These are phyloP conservation scores for Tephrocybe rancida DNA, from an alignment of 768 basidiomycete species.

Conservation along the genomic window DNA sequence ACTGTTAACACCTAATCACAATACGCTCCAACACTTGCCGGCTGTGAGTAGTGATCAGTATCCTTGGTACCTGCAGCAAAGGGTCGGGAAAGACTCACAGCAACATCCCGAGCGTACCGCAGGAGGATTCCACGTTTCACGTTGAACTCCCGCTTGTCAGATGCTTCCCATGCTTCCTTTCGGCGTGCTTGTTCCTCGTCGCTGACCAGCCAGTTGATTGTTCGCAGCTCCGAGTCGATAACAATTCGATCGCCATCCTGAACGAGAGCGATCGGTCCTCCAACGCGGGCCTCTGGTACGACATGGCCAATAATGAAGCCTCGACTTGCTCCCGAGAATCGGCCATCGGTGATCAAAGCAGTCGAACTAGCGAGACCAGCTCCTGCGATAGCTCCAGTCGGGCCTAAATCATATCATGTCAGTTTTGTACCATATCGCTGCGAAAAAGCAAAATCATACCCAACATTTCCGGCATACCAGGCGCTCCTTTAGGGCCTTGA, in stretches of 20 bases:
- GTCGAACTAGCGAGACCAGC: slow-evolving; percentile 80
- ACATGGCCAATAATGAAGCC: slow-evolving; percentile 61
- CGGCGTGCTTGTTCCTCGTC: slow-evolving; percentile 67
- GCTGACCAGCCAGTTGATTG: slow-evolving; percentile 74
- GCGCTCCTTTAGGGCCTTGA: slow-evolving; percentile 90
- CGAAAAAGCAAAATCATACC: slow-evolving; percentile 24
- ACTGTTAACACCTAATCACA: slow-evolving; percentile 52
- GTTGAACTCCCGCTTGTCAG: slow-evolving; percentile 62
- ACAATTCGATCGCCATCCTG: slow-evolving; percentile 79
- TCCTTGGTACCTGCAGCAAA: neutral
- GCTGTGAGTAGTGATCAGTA: slow-evolving; percentile 41
- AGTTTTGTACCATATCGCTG: neutral
- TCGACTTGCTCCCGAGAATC: slow-evolving; percentile 81
- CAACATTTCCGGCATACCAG: slow-evolving; percentile 85
- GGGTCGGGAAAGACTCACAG: slow-evolving; percentile 55
- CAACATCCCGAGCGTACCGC: slow-evolving; percentile 85
- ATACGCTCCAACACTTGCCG: slow-evolving; percentile 82
- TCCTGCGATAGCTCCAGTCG: slow-evolving; percentile 83
- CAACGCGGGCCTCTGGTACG: slow-evolving; percentile 67
- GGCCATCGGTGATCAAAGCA: slow-evolving; percentile 85
- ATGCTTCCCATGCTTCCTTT: slow-evolving; percentile 68
- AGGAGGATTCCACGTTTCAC: slow-evolving; percentile 75
- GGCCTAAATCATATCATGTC: slow-evolving; percentile 43
- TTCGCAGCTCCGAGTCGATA: slow-evolving; percentile 67
- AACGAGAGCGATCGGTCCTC: slow-evolving; percentile 88